Conservation (phyloP, 148 eudicot species). For the Agrostemma githago region DNA sequence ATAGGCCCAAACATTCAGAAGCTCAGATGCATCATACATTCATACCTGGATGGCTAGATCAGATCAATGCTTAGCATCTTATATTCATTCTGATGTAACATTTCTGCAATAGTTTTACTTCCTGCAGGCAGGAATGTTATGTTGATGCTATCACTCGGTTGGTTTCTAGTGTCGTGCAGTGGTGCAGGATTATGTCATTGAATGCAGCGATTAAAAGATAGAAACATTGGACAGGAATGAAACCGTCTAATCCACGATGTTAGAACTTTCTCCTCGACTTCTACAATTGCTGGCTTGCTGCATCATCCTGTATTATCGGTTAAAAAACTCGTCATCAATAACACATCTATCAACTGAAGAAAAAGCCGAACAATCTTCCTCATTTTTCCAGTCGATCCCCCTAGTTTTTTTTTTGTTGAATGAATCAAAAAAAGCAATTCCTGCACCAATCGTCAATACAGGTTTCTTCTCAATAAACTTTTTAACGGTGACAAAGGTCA, state of each 20-base stretch:
- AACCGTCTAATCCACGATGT: not conserved
- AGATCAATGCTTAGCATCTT: too few relatives aligned
- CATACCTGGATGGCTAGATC: too few relatives aligned
- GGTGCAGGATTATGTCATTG: too few relatives aligned
- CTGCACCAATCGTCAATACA: not conserved
- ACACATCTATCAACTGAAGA: not conserved
- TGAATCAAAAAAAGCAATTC: too few relatives aligned
- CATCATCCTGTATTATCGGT: not conserved
- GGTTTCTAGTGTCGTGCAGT: not conserved
- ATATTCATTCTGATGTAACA: not conserved
- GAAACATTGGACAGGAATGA: not conserved
- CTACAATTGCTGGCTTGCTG: not conserved
- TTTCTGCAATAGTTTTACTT: too few relatives aligned
- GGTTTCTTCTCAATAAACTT: not conserved
- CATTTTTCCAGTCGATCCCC: not conserved
- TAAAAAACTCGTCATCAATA: not conserved
- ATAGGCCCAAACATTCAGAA: too few relatives aligned
- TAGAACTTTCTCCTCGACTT: not conserved
- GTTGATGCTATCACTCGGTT: too few relatives aligned
- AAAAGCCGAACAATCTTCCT: not conserved
- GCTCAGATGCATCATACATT: too few relatives aligned
- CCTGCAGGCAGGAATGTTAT: too few relatives aligned
- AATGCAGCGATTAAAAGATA: too few relatives aligned
- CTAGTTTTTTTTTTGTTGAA: too few relatives aligned
- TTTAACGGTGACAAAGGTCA: not conserved